phyloP scores from a whole-genome alignment of 805 yeast species.

The Kazachstania psychrophila region DNA sequence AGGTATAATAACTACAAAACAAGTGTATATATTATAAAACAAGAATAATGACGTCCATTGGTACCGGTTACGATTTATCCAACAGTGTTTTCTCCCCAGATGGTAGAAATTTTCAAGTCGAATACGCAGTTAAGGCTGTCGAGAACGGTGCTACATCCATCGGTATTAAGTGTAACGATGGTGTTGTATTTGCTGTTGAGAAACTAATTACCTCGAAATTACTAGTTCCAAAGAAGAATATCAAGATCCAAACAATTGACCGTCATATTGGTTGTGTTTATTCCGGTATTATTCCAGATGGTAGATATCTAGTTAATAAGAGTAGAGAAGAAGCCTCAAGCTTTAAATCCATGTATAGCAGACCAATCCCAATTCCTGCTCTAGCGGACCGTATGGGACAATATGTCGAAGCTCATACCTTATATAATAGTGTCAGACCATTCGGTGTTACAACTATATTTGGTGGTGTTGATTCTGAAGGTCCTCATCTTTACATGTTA shows the following conservation, averaged over 20 bases:
- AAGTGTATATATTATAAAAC: too few relatives aligned
- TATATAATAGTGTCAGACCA: constrained; percentile 95
- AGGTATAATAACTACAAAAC: too few relatives aligned
- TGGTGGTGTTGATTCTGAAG: constrained; percentile 87
- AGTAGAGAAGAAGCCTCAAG: constrained; percentile 86
- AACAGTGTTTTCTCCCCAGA: constrained; percentile 87
- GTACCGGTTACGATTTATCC: constrained; percentile 97
- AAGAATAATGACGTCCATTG: constrained; percentile 67
- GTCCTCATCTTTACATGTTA: constrained; percentile 88
- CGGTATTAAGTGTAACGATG: constrained; percentile 87
- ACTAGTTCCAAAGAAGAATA: constrained; percentile 80
- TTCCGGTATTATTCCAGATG: constrained; percentile 94
- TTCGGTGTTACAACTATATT: constrained; percentile 89
- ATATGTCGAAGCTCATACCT: constrained; percentile 89
- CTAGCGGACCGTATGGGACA: constrained; percentile 81
- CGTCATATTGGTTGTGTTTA: constrained; percentile 90
- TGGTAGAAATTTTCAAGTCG: constrained; percentile 94
- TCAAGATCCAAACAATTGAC: constrained; percentile 86
- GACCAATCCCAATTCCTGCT: constrained; percentile 68
- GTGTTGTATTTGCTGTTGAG: constrained; percentile 96
- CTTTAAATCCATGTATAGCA: constrained; percentile 69
- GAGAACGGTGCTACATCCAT: constrained; percentile 95
- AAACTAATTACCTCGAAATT: constrained; percentile 80
- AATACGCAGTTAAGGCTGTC: constrained; percentile 94
- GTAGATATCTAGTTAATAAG: constrained; percentile 82